These are phyloP conservation scores for Astrocystis sublimbata DNA, from an alignment of 495 filamentous ascomycete genomes.

Conservation along the genomic window DNA sequence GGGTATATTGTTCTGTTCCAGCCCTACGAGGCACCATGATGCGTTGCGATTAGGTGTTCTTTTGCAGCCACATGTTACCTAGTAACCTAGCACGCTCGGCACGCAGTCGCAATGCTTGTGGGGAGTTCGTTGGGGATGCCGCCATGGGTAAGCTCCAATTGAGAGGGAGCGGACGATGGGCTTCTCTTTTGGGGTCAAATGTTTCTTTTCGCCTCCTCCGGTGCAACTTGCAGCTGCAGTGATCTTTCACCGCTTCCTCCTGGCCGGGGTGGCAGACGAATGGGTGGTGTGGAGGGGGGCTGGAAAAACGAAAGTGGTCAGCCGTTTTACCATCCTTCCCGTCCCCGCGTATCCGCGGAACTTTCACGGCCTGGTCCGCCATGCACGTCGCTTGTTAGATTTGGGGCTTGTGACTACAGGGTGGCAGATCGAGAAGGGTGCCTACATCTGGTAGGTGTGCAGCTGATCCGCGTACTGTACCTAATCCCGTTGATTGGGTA, in stretches of 20 bases:
- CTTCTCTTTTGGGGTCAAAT: constrained; percentile 6
- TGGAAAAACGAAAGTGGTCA: constrained; percentile 1
- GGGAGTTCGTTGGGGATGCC: background rate
- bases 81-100: too few species aligned
- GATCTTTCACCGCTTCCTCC: constrained; percentile 12
- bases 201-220: constrained; percentile 10
- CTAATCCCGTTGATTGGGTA: background rate
- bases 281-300: background rate
- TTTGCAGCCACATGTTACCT: background rate
- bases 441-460: too few species aligned
- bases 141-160: background rate
- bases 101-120: constrained; percentile 4
- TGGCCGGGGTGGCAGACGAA: background rate
- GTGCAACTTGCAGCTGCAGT: constrained; percentile 8
- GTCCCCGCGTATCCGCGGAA: constrained; percentile 8
- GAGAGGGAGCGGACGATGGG: background rate
- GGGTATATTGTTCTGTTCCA: background rate
- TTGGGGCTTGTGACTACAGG: constrained; percentile 1
- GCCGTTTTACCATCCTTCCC: constrained; percentile 18
- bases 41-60: background rate
- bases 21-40: constrained; percentile 9
- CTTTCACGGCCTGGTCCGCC: constrained; percentile 7
- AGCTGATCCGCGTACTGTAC: background rate
- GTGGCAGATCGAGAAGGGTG: background rate
- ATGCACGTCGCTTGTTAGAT: constrained; percentile 2